These are phyloP conservation scores for Aspergillus brunneoviolaceus DNA, from an alignment of 2,329 filamentous ascomycete genomes.

Conservation along the genomic window DNA sequence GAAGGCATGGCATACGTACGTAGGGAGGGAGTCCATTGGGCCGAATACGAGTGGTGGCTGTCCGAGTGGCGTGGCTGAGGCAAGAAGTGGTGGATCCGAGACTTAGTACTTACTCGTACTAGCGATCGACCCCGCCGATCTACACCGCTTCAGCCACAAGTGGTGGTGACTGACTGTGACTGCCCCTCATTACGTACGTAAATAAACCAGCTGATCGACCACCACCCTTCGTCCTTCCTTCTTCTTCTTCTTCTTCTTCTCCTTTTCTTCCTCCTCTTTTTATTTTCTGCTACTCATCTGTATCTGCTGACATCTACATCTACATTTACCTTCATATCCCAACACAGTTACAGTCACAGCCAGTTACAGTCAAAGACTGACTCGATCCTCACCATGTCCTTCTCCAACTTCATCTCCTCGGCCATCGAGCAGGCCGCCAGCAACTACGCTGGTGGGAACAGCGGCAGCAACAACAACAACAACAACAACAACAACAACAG, in stretches of 20 bases:
- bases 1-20: neutral
- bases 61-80: neutral
- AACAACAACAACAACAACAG: neutral
- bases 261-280: neutral
- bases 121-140: neutral
- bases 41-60: neutral
- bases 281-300: neutral
- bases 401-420: conserved; percentile 19
- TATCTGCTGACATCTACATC: neutral
- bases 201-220: neutral
- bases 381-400: conserved; percentile 21
- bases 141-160: neutral
- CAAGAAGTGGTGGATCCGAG: too few relatives aligned
- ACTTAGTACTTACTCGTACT: too few relatives aligned
- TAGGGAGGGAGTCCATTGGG: too few relatives aligned
- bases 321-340: neutral
- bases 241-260: neutral
- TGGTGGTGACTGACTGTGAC: neutral
- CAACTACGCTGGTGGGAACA: conserved; percentile 8
- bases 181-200: conserved; percentile 1
- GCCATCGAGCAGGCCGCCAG: conserved; percentile 16
- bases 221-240: neutral
- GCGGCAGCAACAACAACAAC: neutral
- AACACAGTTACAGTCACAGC: neutral
- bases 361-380: neutral